Conservation (phyloP, 768 basidiomycete species). For the Tephrocybe sp. region DNA sequence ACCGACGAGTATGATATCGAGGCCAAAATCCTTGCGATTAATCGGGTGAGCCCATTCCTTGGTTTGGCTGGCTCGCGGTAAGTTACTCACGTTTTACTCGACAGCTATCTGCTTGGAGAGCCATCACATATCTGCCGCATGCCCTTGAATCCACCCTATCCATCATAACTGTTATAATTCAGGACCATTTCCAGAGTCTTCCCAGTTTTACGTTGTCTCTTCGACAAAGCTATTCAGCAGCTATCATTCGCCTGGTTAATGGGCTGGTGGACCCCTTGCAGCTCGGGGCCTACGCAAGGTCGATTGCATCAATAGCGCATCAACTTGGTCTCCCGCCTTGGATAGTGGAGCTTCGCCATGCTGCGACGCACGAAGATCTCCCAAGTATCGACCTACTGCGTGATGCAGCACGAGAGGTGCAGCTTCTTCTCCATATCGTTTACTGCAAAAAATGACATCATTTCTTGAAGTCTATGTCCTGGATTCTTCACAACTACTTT, state of each 20-base stretch:
- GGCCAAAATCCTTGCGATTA: conserved; percentile 58
- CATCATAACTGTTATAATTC: conserved; percentile 56
- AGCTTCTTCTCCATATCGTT: conserved; percentile 1
- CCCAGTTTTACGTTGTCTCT: conserved; percentile 45
- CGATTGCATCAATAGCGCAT: conserved; percentile 85
- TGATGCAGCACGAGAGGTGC: conserved; percentile 73
- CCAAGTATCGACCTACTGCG: conserved; percentile 81
- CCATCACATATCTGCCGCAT: conserved; percentile 74
- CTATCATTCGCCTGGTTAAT: conserved; percentile 89
- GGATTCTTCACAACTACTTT: conserved; percentile 87
- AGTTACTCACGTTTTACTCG: conserved; percentile 2
- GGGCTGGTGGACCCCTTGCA: conserved; percentile 95
- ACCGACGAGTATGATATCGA: conserved; percentile 58
- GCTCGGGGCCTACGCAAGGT: conserved; percentile 82
- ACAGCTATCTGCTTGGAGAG: conserved; percentile 80
- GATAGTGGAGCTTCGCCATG: conserved; percentile 92
- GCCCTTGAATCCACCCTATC: conserved; percentile 74
- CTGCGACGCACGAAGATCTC: conserved; percentile 93
- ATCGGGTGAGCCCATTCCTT: conserved; percentile 48
- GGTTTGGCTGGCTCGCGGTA: too few relatives aligned
- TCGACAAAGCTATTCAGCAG: conserved; percentile 77
- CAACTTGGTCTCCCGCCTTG: conserved; percentile 85
- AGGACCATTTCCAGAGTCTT: conserved; percentile 41
- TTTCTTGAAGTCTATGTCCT: conserved; percentile 63
- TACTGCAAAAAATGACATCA: conserved; percentile 7